phyloP scores from a whole-genome alignment of 2,329 filamentous ascomycete genomes.

The Arthrobotrys musiformis region DNA sequence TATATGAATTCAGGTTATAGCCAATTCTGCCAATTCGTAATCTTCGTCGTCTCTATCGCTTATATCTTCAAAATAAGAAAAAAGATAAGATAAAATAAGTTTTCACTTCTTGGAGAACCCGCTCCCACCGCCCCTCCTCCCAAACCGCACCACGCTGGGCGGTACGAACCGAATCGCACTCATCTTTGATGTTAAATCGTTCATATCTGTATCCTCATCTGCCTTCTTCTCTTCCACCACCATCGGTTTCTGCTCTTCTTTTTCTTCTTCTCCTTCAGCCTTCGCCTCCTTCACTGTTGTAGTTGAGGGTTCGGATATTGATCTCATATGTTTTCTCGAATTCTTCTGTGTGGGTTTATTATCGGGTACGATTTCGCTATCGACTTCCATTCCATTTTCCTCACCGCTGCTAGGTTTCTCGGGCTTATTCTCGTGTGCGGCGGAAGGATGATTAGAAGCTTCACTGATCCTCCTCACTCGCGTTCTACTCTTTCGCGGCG shows the following conservation, averaged over 20 bases:
- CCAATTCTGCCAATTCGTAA: neutral
- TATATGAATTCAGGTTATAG: neutral
- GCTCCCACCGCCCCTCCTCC: slow-evolving; percentile 27
- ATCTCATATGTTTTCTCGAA: slow-evolving; percentile 14
- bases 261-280: neutral
- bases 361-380: neutral
- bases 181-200: slow-evolving; percentile 39
- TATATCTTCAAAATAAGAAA: neutral
- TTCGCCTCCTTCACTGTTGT: neutral
- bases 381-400: slow-evolving; percentile 20
- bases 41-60: neutral
- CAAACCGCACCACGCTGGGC: slow-evolving; percentile 44
- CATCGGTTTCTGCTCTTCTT: neutral
- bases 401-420: neutral
- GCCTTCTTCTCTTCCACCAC: neutral
- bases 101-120: slow-evolving; percentile 36
- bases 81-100: neutral
- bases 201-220: slow-evolving; percentile 39
- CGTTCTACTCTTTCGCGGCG: slow-evolving; percentile 37
- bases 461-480: slow-evolving; percentile 36
- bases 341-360: neutral
- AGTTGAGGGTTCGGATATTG: slow-evolving; percentile 14
- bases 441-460: neutral
- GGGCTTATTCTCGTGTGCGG: neutral
- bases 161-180: slow-evolving; percentile 42